Conservation (phyloP, 192 early-diverging fungal species). For the Coemansia sp. region DNA sequence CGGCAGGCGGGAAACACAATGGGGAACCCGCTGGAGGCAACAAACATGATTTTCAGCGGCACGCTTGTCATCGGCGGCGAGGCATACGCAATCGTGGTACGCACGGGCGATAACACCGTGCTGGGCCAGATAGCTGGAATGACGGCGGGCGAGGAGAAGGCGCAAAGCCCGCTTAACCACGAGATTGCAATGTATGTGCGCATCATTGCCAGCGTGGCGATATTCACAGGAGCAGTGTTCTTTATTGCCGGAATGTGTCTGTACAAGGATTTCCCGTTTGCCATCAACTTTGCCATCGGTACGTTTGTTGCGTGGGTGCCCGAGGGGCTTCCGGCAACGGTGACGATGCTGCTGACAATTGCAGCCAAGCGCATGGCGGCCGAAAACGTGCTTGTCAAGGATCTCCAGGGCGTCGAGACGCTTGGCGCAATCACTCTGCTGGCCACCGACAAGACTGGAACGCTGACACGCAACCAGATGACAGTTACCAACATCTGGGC, state of each 20-base stretch:
- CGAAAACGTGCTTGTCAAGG: constrained; percentile 91
- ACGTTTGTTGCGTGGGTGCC: constrained; percentile 89
- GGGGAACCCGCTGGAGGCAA: constrained; percentile 87
- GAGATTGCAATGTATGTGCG: constrained; percentile 85
- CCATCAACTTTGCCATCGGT: constrained; percentile 91
- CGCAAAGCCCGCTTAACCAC: constrained; percentile 67
- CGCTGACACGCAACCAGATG: constrained; percentile 97
- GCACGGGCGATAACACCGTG: constrained; percentile 91
- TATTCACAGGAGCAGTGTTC: constrained; percentile 77
- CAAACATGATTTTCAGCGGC: constrained; percentile 89
- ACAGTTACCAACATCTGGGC: constrained; percentile 92
- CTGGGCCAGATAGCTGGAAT: constrained; percentile 93
- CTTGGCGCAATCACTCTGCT: constrained; percentile 95
- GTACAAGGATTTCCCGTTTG: constrained; percentile 62
- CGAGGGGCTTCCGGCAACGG: constrained; percentile 90
- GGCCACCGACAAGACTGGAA: constrained; percentile 98
- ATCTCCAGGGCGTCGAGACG: constrained; percentile 94
- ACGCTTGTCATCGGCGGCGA: constrained; percentile 84
- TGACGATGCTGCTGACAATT: constrained; percentile 90
- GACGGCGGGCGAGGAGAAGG: constrained; percentile 77
- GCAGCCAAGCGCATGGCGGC: constrained; percentile 93
- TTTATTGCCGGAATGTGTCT: constrained; percentile 73
- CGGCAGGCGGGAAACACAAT: constrained; percentile 64
- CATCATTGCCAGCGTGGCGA: constrained; percentile 80
- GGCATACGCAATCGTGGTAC: constrained; percentile 88